Evolutionary conservation across 768 basidiomycete species (phyloP), one percentile per base, ranked within the genome.

Genomic region (Leccinum uliginosum): DNA sequence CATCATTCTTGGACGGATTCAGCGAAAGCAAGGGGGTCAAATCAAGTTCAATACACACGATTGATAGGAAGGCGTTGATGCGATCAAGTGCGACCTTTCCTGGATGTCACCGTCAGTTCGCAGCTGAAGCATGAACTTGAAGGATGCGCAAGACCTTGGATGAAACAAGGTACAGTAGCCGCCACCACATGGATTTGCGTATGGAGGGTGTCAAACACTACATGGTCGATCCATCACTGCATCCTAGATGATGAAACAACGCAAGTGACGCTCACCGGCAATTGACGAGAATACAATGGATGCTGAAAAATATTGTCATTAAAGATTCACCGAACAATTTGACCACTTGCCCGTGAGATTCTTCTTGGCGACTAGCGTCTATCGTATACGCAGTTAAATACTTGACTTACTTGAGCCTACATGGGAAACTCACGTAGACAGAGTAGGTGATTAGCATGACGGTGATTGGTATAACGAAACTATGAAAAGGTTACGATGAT

Each of bases 401-500:
- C 14, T 12, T 3, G 21, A 40, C 27, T 24, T 24, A 51, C 44
- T 51, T 8, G 14, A 55, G 49, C 6, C 26, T 27, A 17, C 27
- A 17, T 10, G 44, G 15, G n/a, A 4, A 52, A 65, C 81, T 58
- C 69, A 84, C 77, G 57, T 85, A 88, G 10, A 80, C 74, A 1
- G 79, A 75, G 61, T 82, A 89, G 0, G 87, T 85, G 17, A 80
- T 75, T 27, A 85, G 63, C 87, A 89, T 89, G 32, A 80, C 82
- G 1, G 81, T 32, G 8, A 87, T 69, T 1, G 88, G 86, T 49
- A 89, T 78, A 38, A 80, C 55, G 58, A 78, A 83, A 63, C 85
- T 88, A 54, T 11, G 43, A 24, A 15, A 32, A 21, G 10, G 19
- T 47, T 38, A 59, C 29, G 12, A 23, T 24, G 15, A 47, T 27